Conservation (phyloP, 2,329 filamentous ascomycete genomes). For the Reticulascus tulasneorum region DNA sequence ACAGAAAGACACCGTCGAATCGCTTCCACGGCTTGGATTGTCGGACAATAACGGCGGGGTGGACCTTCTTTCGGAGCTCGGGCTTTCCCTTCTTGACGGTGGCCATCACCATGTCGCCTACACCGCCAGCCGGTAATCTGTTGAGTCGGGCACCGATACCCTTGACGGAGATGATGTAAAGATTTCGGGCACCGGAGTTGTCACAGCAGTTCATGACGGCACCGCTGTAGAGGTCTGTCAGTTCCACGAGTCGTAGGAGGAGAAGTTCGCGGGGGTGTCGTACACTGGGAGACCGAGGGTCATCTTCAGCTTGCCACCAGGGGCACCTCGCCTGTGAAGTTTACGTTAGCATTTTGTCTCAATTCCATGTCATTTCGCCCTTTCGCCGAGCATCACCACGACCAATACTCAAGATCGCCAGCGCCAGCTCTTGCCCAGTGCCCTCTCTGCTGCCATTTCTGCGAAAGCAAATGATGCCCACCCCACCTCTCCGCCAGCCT, state of each 20-base stretch:
- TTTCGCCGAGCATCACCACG: too few relatives aligned
- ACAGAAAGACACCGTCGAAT: constrained; percentile 96
- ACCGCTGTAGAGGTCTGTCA: constrained; percentile 56
- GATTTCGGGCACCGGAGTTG: constrained; percentile 97
- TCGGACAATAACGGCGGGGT: constrained; percentile 97
- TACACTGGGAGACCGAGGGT: constrained; percentile 99
- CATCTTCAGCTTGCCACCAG: constrained; percentile 99
- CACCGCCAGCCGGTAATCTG: constrained; percentile 93
- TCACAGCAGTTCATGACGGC: constrained; percentile 99
- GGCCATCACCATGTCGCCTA: constrained; percentile 99
- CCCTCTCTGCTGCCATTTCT: too few relatives aligned
- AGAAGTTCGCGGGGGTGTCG: constrained; percentile 29
- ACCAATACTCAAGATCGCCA: too few relatives aligned
- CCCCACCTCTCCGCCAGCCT: too few relatives aligned
- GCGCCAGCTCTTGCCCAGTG: too few relatives aligned
- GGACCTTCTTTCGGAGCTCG: constrained; percentile 99
- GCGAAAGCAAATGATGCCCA: too few relatives aligned
- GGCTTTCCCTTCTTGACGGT: constrained; percentile 99
- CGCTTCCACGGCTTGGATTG: constrained; percentile 99
- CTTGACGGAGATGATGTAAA: constrained; percentile 99
- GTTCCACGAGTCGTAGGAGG: constrained; percentile 2
- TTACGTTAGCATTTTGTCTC: background rate
- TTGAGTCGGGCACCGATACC: constrained; percentile 97
- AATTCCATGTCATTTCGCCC: too few relatives aligned
- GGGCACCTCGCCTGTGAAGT: constrained; percentile 70